These are phyloP conservation scores for Xylariaceae sp. DNA, from an alignment of 2,329 filamentous ascomycete genomes.

Conservation along the genomic window DNA sequence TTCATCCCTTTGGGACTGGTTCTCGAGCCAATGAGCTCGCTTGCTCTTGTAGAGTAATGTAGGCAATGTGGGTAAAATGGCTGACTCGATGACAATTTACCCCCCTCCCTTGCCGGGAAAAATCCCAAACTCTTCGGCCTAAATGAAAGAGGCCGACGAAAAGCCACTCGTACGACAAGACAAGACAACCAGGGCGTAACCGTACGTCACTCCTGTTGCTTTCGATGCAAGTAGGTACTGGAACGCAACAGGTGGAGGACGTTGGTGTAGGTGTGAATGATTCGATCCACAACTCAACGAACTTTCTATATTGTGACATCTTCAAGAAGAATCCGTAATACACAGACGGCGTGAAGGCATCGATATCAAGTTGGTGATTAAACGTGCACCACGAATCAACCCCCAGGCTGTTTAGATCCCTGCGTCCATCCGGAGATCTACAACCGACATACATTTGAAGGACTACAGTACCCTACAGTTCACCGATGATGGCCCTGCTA, in stretches of 20 bases:
- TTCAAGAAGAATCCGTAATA: too few species aligned
- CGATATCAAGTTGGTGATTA: too few species aligned
- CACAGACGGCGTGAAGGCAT: too few species aligned
- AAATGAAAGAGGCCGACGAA: conserved; percentile 28
- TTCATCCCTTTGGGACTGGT: conserved; percentile 3
- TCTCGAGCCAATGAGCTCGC: conserved; percentile 36
- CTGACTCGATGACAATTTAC: conserved; percentile 28
- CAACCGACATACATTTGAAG: conserved; percentile 27
- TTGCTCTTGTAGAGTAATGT: not conserved
- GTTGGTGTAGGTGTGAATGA: not conserved
- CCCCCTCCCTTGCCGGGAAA: conserved; percentile 22
- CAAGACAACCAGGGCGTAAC: not conserved
- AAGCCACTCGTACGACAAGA: conserved; percentile 29
- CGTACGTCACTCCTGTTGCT: not conserved
- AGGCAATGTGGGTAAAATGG: conserved; percentile 39
- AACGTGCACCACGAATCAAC: conserved; percentile 4
- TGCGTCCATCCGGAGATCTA: conserved; percentile 26
- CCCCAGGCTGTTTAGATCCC: conserved; percentile 20
- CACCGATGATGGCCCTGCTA: conserved; percentile 1
- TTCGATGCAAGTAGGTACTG: not conserved
- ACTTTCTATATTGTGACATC: too few species aligned
- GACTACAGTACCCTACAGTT: conserved; percentile 2
- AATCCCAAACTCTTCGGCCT: conserved; percentile 30
- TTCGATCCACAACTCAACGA: not conserved
- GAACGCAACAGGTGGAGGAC: not conserved